These are phyloP conservation scores for Pyrenochaeta sp. DNA, from an alignment of 2,329 filamentous ascomycete genomes.

Conservation along the genomic window DNA sequence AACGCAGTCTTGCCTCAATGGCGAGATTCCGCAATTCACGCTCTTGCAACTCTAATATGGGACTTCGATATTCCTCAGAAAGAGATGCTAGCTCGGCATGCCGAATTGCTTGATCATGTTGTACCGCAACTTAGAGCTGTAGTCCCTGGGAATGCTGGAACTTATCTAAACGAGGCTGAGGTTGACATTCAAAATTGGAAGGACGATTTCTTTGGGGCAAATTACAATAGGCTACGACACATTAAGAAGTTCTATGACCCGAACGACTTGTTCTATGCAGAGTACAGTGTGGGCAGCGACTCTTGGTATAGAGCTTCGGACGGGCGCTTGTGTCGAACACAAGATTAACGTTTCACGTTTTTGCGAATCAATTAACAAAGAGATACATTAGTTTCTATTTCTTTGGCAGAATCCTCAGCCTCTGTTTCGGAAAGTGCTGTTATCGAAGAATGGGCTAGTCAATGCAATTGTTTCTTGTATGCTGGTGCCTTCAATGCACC, in stretches of 20 bases:
- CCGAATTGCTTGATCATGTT: constrained; percentile 5
- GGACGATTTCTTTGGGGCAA: constrained; percentile 31
- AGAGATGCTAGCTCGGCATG: constrained; percentile 11
- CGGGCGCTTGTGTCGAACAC: constrained; percentile 21
- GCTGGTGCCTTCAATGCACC: too few relatives aligned
- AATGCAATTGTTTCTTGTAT: too few relatives aligned
- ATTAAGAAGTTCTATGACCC: constrained; percentile 38
- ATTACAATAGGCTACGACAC: constrained; percentile 22
- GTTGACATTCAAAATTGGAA: constrained; percentile 35
- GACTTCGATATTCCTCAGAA: constrained; percentile 28
- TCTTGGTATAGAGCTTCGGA: constrained; percentile 17
- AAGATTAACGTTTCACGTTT: neutral
- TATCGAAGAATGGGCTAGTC: too few relatives aligned
- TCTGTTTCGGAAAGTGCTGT: too few relatives aligned
- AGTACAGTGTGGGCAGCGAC: constrained; percentile 33
- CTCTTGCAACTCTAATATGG: constrained; percentile 32
- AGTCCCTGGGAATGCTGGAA: constrained; percentile 16
- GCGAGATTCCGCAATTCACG: constrained; percentile 22
- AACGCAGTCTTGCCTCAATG: constrained; percentile 37
- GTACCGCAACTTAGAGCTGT: constrained; percentile 34
- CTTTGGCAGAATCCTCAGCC: too few relatives aligned
- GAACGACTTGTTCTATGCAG: constrained; percentile 24
- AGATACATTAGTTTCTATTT: too few relatives aligned
- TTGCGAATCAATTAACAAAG: too few relatives aligned
- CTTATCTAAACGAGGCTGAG: constrained; percentile 44